These are phyloP conservation scores for Juglanconis sp. DNA, from an alignment of 2,329 filamentous ascomycete species.

Conservation along the genomic window DNA sequence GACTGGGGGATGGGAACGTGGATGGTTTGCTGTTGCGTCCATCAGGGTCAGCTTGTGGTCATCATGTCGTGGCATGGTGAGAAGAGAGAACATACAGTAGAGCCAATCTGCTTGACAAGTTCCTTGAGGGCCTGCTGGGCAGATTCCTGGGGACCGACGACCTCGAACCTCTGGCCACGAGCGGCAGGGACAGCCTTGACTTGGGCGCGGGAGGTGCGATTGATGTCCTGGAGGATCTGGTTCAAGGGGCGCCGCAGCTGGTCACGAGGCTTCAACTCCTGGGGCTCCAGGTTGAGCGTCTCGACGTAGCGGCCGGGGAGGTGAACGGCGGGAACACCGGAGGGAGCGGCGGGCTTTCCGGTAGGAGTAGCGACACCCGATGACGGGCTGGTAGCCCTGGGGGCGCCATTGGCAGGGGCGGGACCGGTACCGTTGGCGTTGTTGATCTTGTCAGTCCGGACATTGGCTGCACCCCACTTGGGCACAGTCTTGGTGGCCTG, in stretches of 20 bases:
- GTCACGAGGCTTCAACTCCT: conserved; percentile 70
- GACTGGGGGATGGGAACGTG: conserved; percentile 80
- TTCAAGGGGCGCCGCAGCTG: conserved; percentile 81
- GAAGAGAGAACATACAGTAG: conserved; percentile 58
- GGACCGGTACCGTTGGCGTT: conserved; percentile 55
- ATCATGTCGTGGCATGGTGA: neutral
- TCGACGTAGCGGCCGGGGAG: conserved; percentile 83
- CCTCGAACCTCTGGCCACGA: conserved; percentile 76
- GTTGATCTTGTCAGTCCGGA: conserved; percentile 50
- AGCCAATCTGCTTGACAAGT: conserved; percentile 81
- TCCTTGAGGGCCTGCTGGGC: conserved; percentile 88
- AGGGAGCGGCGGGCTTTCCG: conserved; percentile 23
- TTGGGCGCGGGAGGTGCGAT: conserved; percentile 83
- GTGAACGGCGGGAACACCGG: conserved; percentile 55
- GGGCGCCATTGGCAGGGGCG: conserved; percentile 50
- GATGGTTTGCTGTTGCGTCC: conserved; percentile 44
- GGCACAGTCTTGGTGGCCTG: conserved; percentile 67
- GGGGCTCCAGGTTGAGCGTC: conserved; percentile 68
- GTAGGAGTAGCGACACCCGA: conserved; percentile 54
- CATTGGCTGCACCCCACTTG: conserved; percentile 64
- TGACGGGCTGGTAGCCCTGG: conserved; percentile 60
- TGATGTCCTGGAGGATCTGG: conserved; percentile 88
- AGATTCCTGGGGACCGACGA: conserved; percentile 76
- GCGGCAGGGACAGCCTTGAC: conserved; percentile 74
- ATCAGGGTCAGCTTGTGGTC: neutral